Evolutionary conservation across 2,329 filamentous ascomycete genomes (phyloP).

Genomic region (Aspergillus alliaceus): DNA sequence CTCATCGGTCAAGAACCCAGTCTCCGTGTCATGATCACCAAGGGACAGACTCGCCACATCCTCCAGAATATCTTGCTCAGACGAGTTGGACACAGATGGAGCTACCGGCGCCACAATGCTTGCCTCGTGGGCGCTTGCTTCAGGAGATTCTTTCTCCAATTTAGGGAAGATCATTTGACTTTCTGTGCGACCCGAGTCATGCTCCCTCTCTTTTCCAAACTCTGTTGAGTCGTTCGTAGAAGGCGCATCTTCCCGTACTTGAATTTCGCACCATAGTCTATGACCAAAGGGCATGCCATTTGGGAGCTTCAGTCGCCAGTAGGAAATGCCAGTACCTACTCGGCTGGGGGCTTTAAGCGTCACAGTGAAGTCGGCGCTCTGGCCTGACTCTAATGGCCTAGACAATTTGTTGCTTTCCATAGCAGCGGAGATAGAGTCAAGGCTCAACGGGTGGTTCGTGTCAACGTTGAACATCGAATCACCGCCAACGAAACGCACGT

Average conservation of each 20-base stretch:
- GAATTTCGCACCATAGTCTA: slow-evolving; percentile 91
- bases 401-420: slow-evolving; percentile 79
- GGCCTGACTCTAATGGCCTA: slow-evolving; percentile 67
- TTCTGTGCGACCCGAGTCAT: slow-evolving; percentile 38
- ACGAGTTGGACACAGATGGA: slow-evolving; percentile 43
- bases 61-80: slow-evolving; percentile 52
- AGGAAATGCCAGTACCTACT: slow-evolving; percentile 80
- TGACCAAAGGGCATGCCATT: slow-evolving; percentile 85
- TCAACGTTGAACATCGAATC: slow-evolving; percentile 96
- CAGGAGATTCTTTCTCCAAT: slow-evolving; percentile 88
- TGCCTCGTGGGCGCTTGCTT: slow-evolving; percentile 71
- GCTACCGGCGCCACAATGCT: slow-evolving; percentile 31
- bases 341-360: slow-evolving; percentile 77
- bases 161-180: slow-evolving; percentile 96
- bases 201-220: slow-evolving; percentile 29
- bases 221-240: slow-evolving; percentile 10
- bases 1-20: slow-evolving; percentile 91
- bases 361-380: slow-evolving; percentile 79
- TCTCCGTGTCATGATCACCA: slow-evolving; percentile 50
- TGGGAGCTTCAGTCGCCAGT: slow-evolving; percentile 88
- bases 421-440: slow-evolving; percentile 72
- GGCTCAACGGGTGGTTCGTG: slow-evolving; percentile 73
- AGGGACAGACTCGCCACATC: slow-evolving; percentile 60
- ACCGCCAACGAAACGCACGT: slow-evolving; percentile 86
- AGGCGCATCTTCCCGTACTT: slow-evolving; percentile 51